These are phyloP conservation scores for Pseudozyma sp. DNA, from an alignment of 1,284 basidiomycete genomes.

Conservation along the genomic window DNA sequence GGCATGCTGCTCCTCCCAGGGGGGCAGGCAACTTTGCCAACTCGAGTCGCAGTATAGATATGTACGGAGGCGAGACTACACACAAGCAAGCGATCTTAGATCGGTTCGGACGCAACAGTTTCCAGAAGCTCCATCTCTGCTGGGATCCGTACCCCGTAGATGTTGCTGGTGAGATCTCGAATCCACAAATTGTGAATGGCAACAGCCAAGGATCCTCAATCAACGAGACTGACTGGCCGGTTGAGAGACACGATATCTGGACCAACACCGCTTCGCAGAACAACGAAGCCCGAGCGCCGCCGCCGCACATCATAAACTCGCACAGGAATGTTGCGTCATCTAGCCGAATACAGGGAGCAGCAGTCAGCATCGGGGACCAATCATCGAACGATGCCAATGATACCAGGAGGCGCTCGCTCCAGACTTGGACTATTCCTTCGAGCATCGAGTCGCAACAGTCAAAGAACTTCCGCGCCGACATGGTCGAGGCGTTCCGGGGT, in stretches of 20 bases:
- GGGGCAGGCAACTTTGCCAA: slow-evolving; percentile 24
- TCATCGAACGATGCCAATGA: too few relatives aligned
- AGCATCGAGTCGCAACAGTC: slow-evolving; percentile 18
- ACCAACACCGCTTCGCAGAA: slow-evolving; percentile 46
- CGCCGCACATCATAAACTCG: slow-evolving; percentile 12
- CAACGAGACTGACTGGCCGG: slow-evolving; percentile 38
- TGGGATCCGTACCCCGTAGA: slow-evolving; percentile 28
- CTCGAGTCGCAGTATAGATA: background rate
- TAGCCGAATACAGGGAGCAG: background rate
- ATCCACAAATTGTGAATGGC: background rate
- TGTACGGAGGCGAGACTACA: background rate
- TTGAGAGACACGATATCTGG: slow-evolving; percentile 57
- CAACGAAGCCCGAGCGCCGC: slow-evolving; percentile 31
- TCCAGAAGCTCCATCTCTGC: slow-evolving; percentile 25
- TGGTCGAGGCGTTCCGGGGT: slow-evolving; percentile 35
- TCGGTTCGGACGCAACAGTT: slow-evolving; percentile 17
- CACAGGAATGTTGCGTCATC: background rate
- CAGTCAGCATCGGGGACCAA: too few relatives aligned
- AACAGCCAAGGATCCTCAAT: background rate
- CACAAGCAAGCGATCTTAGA: slow-evolving; percentile 13
- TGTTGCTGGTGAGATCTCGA: too few relatives aligned
- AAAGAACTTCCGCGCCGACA: slow-evolving; percentile 30
- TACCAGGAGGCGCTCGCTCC: background rate
- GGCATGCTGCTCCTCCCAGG: slow-evolving; percentile 31
- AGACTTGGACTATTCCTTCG: slow-evolving; percentile 20